Percentiles rank a stretch among this genome's conserved stretches.
These are phyloP conservation scores for Ophiostoma novo-ulmi DNA, from an alignment of 2,329 filamentous ascomycete genomes.

Conservation along the genomic window DNA sequence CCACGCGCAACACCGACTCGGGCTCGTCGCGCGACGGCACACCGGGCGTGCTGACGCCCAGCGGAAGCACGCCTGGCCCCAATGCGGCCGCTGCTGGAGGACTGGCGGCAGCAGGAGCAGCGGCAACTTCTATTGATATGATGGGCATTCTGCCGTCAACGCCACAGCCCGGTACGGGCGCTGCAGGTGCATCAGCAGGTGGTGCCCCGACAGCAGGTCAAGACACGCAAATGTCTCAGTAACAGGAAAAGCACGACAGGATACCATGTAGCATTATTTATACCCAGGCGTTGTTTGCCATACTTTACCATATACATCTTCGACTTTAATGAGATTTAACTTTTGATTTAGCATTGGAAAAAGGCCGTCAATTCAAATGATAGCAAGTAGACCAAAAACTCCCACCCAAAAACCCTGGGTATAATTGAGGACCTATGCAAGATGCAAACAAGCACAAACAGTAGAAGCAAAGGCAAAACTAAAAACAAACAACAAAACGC, in stretches of 20 bases:
- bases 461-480: background rate
- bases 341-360: background rate
- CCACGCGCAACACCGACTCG: slow-evolving; percentile 9
- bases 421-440: slow-evolving; percentile 22
- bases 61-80: slow-evolving; percentile 13
- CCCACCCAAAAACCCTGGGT: slow-evolving; percentile 17
- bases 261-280: slow-evolving; percentile 9
- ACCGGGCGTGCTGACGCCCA: background rate
- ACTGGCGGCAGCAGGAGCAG: background rate
- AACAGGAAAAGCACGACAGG: background rate
- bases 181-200: background rate
- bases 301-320: background rate
- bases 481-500: slow-evolving; percentile 14
- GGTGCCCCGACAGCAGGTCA: background rate
- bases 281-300: slow-evolving; percentile 10
- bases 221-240: slow-evolving; percentile 1
- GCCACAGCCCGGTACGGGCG: slow-evolving; percentile 18
- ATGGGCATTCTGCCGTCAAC: slow-evolving; percentile 26
- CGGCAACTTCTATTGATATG: slow-evolving; percentile 22
- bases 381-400: background rate
- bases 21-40: slow-evolving; percentile 12
- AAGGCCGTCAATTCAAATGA: background rate
- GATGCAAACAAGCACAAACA: slow-evolving; percentile 3
- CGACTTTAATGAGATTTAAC: background rate
- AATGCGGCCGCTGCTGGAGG: slow-evolving; percentile 2